phyloP scores from a whole-genome alignment of 148 eudicot genomes.

The Chenopodium formosanum region DNA sequence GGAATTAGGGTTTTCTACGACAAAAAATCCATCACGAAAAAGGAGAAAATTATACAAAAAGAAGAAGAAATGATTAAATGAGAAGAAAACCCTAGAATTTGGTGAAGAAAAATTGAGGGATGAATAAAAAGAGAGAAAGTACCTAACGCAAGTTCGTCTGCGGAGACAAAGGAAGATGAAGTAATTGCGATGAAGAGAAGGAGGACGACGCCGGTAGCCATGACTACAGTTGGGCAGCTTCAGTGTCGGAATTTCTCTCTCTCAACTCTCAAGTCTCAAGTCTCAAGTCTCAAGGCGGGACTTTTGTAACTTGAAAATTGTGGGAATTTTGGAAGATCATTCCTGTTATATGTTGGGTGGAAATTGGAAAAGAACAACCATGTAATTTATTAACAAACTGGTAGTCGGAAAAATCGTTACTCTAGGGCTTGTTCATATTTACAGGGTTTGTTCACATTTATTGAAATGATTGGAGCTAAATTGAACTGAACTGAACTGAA shows the following conservation, averaged over 20 bases:
- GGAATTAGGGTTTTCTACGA: no score
- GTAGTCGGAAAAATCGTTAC: no score
- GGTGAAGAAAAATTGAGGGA: neutral
- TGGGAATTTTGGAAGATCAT: neutral
- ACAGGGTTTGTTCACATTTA: no score
- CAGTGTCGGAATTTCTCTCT: neutral
- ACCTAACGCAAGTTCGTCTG: conserved; percentile 41
- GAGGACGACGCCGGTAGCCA: conserved; percentile 20
- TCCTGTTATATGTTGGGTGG: no score
- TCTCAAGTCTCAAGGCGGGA: neutral
- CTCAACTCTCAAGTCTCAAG: neutral
- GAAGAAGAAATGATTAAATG: neutral
- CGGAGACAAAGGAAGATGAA: neutral
- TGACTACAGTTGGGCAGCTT: neutral
- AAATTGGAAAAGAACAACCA: no score
- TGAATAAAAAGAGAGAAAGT: neutral
- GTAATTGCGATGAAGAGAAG: conserved; percentile 25
- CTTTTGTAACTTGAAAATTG: neutral
- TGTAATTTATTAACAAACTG: no score
- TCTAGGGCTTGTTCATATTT: no score
- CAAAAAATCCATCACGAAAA: neutral
- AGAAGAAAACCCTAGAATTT: conserved; percentile 29
- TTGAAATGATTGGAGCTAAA: no score
- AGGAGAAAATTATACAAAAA: neutral
- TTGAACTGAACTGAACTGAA: no score